A percentile compares a stretch with the other conserved stretches of the same genome.
These are phyloP conservation scores for Withania somnifera DNA, from an alignment of 305 asterid genomes.

Conservation along the genomic window DNA sequence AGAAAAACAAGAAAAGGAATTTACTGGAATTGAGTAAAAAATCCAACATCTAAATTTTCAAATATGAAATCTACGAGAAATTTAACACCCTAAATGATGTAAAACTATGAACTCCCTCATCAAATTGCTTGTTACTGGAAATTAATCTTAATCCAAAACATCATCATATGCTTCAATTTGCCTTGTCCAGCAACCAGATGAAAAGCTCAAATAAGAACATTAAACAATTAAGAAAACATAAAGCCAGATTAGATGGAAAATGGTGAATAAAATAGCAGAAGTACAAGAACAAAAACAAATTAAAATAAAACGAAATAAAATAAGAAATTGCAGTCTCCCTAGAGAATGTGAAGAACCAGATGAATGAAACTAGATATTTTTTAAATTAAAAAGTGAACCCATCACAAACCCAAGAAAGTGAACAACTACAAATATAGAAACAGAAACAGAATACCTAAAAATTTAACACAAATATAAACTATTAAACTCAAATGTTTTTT, in stretches of 20 bases:
- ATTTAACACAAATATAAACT: background rate
- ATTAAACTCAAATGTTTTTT: no score
- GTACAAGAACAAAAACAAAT: background rate
- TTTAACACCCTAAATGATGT: background rate
- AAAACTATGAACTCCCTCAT: background rate
- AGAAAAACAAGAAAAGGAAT: background rate
- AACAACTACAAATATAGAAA: background rate
- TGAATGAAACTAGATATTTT: background rate
- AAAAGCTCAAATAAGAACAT: background rate
- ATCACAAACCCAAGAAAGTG: background rate
- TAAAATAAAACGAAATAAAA: background rate
- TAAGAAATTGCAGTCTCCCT: no score
- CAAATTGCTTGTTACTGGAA: background rate
- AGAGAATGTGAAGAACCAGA: no score
- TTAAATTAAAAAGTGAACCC: background rate
- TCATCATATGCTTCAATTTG: no score
- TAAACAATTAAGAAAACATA: background rate
- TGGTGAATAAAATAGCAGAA: background rate
- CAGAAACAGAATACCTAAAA: background rate
- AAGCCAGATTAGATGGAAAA: background rate
- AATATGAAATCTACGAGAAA: background rate
- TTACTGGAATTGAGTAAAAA: background rate
- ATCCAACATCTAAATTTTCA: background rate
- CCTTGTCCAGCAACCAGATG: background rate
- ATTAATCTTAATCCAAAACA: background rate